phyloP scores from a whole-genome alignment of 1,139 yeast genomes.

The Nakaseomyces kungkrabaensis region DNA sequence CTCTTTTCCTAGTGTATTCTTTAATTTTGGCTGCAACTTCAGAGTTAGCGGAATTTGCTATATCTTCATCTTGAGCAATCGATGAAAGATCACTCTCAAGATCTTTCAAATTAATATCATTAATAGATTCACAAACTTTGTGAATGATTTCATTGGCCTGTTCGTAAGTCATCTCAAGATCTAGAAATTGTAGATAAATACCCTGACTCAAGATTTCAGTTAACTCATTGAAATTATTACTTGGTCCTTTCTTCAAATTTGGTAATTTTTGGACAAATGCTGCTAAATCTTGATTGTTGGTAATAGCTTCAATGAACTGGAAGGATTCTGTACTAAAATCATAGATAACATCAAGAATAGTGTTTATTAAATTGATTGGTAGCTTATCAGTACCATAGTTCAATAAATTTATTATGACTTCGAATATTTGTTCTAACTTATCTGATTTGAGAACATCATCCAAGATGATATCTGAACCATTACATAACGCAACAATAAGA shows the following conservation, averaged over 20 bases:
- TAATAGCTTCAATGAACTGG: constrained; percentile 41
- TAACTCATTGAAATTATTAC: constrained; percentile 32
- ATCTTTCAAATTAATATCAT: constrained; percentile 36
- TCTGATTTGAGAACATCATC: constrained; percentile 39
- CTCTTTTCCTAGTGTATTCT: constrained; percentile 34
- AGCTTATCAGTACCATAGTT: constrained; percentile 27
- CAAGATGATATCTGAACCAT: constrained; percentile 53
- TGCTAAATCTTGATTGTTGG: constrained; percentile 21
- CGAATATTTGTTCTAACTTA: constrained; percentile 31
- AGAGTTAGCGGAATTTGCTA: constrained; percentile 29
- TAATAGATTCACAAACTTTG: constrained; percentile 27
- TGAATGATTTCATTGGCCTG: constrained; percentile 27
- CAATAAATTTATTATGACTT: constrained; percentile 37
- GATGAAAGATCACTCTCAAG: constrained; percentile 14
- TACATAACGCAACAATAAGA: constrained; percentile 55
- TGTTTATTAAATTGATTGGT: constrained; percentile 40
- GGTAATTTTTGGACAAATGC: constrained; percentile 16
- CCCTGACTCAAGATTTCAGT: constrained; percentile 49
- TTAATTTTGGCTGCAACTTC: constrained; percentile 36
- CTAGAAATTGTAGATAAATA: constrained; percentile 49
- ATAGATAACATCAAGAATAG: constrained; percentile 51
- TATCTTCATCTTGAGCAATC: constrained; percentile 27
- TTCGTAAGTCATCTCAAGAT: constrained; percentile 24
- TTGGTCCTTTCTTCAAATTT: constrained; percentile 23
- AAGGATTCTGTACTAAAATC: constrained; percentile 57